These are phyloP conservation scores for Aspergillus fructus DNA, from an alignment of 2,329 filamentous ascomycete genomes.

Conservation along the genomic window DNA sequence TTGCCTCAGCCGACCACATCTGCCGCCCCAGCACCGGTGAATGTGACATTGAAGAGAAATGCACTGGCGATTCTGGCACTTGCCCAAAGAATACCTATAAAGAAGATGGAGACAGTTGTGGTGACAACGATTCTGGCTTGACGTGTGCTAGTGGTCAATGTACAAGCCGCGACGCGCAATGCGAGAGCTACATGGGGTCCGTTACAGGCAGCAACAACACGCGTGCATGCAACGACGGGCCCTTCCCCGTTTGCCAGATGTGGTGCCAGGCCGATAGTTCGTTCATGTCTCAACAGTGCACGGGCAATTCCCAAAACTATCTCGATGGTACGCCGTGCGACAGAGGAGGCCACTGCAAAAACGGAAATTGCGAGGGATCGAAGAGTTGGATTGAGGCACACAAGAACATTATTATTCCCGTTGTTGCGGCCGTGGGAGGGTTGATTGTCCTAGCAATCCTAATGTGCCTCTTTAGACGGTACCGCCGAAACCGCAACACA, in stretches of 20 bases:
- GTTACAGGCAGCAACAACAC: conserved; percentile 74
- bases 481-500: conserved; percentile 43
- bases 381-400: conserved; percentile 73
- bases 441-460: conserved; percentile 69
- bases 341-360: conserved; percentile 74
- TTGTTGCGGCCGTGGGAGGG: conserved; percentile 69
- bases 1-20: conserved; percentile 60
- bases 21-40: conserved; percentile 76
- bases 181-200: conserved; percentile 76
- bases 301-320: conserved; percentile 80
- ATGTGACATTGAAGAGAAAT: conserved; percentile 85
- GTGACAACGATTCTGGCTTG: conserved; percentile 56
- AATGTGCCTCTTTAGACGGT: conserved; percentile 64
- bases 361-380: conserved; percentile 77
- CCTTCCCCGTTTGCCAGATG: conserved; percentile 66
- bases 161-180: conserved; percentile 87
- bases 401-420: conserved; percentile 77
- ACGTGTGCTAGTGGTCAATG: conserved; percentile 90
- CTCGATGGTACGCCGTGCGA: conserved; percentile 85
- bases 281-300: conserved; percentile 47
- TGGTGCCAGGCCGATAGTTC: conserved; percentile 56
- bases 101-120: conserved; percentile 71
- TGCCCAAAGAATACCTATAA: conserved; percentile 74
- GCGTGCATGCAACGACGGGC: conserved; percentile 65
- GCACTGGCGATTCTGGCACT: conserved; percentile 67